Conservation (phyloP, 352 stramenopile species). For the Phytophthora constricta region DNA sequence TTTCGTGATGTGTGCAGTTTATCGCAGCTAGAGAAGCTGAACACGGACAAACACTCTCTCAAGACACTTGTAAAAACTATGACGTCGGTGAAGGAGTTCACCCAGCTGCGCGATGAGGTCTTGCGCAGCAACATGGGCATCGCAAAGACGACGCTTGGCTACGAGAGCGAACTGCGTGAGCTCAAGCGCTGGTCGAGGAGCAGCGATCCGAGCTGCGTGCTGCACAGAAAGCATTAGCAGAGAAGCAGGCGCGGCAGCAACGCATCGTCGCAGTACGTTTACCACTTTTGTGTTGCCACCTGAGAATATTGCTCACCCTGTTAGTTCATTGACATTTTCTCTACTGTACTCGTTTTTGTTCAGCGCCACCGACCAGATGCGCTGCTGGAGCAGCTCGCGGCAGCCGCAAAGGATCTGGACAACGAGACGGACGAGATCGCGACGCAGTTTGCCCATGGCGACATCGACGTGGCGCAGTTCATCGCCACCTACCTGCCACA, state of each 20-base stretch:
- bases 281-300: neutral
- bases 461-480: conserved; percentile 75
- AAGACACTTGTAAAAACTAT: conserved; percentile 73
- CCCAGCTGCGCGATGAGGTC: conserved; percentile 73
- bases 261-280: conserved; percentile 66
- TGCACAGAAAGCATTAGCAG: conserved; percentile 61
- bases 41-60: conserved; percentile 61
- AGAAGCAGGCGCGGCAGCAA: conserved; percentile 77
- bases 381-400: conserved; percentile 71
- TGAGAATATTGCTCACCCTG: neutral
- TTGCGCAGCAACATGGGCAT: conserved; percentile 83
- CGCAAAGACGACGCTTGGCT: conserved; percentile 68
- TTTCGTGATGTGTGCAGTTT: no score
- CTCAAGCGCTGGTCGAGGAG: conserved; percentile 54
- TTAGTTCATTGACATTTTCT: neutral
- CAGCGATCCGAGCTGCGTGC: conserved; percentile 55
- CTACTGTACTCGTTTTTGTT: neutral
- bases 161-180: conserved; percentile 57
- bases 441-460: conserved; percentile 74
- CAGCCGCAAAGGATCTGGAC: conserved; percentile 67
- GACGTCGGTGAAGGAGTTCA: conserved; percentile 70
- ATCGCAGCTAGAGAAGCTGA: conserved; percentile 70
- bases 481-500: conserved; percentile 67
- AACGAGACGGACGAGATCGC: conserved; percentile 74
- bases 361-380: conserved; percentile 77